These are phyloP conservation scores for Dichotomocladium elegans DNA, from an alignment of 371 early-diverging fungal genomes.

Conservation along the genomic window DNA sequence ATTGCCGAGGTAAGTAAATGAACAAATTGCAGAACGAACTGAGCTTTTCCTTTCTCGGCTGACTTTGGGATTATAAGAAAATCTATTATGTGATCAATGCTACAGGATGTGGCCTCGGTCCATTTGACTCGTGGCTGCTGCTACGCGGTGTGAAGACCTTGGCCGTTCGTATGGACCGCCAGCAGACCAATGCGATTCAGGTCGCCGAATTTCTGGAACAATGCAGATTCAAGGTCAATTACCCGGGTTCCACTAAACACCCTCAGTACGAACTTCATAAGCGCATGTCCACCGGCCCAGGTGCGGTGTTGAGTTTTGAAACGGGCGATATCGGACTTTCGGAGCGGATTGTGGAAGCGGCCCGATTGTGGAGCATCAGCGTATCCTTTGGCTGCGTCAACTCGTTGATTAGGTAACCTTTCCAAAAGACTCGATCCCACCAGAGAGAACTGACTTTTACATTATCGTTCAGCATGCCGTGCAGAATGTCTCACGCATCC, in stretches of 20 bases:
- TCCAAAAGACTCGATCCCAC: background rate
- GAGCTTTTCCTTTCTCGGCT: too few relatives aligned
- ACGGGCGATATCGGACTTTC: conserved; percentile 83
- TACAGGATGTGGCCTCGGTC: conserved; percentile 85
- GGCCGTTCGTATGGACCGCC: conserved; percentile 84
- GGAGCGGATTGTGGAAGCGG: conserved; percentile 82
- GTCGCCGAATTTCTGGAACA: conserved; percentile 81
- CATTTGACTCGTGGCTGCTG: conserved; percentile 86
- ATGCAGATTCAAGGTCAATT: conserved; percentile 79
- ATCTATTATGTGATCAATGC: conserved; percentile 86
- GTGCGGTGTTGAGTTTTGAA: conserved; percentile 92
- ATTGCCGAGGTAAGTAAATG: conserved; percentile 64
- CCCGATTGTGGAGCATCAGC: conserved; percentile 85
- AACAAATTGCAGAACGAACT: too few relatives aligned
- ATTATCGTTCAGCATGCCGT: conserved; percentile 79
- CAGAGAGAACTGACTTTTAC: background rate
- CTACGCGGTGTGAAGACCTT: conserved; percentile 88
- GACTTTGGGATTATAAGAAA: too few relatives aligned
- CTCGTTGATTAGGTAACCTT: conserved; percentile 81
- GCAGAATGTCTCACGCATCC: conserved; percentile 96
- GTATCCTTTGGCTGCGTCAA: conserved; percentile 97
- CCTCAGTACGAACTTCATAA: conserved; percentile 86
- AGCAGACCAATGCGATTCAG: conserved; percentile 68
- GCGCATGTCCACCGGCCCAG: conserved; percentile 79
- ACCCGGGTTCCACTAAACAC: conserved; percentile 84